phyloP scores from a whole-genome alignment of 1,284 basidiomycete genomes.

The Ceratorhiza oryzae-sativae region DNA sequence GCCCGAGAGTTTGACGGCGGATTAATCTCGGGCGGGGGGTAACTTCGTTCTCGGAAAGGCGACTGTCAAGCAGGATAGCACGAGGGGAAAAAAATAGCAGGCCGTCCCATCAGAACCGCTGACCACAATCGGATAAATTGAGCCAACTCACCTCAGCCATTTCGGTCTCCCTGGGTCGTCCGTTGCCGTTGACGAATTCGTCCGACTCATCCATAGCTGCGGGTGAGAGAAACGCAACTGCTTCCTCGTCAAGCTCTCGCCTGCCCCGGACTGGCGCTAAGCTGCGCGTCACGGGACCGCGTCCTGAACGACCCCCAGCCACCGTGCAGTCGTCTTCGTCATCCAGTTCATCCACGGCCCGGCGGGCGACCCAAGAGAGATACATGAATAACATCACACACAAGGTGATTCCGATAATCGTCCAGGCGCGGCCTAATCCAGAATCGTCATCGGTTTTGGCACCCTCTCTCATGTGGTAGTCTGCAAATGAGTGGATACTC shows the following conservation, averaged over 20 bases:
- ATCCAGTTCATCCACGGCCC: constrained; percentile 70
- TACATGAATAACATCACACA: constrained; percentile 82
- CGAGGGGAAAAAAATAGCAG: not conserved
- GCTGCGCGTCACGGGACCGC: constrained; percentile 37
- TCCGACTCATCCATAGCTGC: constrained; percentile 42
- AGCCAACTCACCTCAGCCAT: constrained; percentile 27
- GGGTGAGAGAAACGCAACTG: constrained; percentile 42
- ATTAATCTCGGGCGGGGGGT: constrained; percentile 27
- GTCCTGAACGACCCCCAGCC: constrained; percentile 19
- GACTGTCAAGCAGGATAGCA: constrained; percentile 20
- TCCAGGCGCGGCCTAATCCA: constrained; percentile 67
- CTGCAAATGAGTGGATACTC: constrained; percentile 81
- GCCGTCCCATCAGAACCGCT: constrained; percentile 5
- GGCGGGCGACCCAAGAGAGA: constrained; percentile 77
- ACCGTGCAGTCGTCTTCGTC: constrained; percentile 39
- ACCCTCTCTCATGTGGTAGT: constrained; percentile 59
- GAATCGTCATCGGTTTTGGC: constrained; percentile 45
- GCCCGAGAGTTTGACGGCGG: constrained; percentile 22
- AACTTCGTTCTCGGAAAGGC: constrained; percentile 36
- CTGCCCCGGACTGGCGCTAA: constrained; percentile 36
- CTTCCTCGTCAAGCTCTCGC: constrained; percentile 38
- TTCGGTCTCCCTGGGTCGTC: constrained; percentile 32
- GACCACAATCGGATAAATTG: constrained; percentile 30
- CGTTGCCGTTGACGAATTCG: constrained; percentile 34
- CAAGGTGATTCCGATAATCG: constrained; percentile 70